Conservation (phyloP, 2,329 filamentous ascomycete genomes). For the Aspergillus versicolor region DNA sequence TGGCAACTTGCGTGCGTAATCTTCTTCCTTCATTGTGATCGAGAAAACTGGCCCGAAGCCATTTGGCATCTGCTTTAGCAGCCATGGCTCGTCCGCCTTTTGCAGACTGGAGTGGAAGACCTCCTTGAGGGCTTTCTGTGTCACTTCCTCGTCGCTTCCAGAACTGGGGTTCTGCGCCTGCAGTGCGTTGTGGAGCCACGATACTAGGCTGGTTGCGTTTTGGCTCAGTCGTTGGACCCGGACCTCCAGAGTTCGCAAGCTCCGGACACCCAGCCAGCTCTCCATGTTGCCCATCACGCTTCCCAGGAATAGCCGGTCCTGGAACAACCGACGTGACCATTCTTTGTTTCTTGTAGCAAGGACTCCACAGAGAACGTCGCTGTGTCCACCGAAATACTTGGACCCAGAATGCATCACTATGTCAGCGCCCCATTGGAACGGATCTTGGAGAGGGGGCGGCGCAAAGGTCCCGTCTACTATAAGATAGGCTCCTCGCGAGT, state of each 20-base stretch:
- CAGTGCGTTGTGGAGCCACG: slow-evolving; percentile 64
- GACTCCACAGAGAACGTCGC: slow-evolving; percentile 87
- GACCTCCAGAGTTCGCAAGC: slow-evolving; percentile 80
- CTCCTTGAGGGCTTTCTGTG: slow-evolving; percentile 57
- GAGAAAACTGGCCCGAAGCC: slow-evolving; percentile 89
- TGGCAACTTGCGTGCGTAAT: slow-evolving; percentile 67
- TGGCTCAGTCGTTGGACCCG: slow-evolving; percentile 74
- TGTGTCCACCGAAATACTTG: slow-evolving; percentile 96
- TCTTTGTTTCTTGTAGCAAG: slow-evolving; percentile 61
- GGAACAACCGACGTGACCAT: slow-evolving; percentile 61
- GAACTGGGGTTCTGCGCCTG: slow-evolving; percentile 37
- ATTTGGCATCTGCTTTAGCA: slow-evolving; percentile 83
- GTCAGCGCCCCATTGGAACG: slow-evolving; percentile 78
- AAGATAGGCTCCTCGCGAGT: slow-evolving; percentile 69
- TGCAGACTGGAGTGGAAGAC: slow-evolving; percentile 82
- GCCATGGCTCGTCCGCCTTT: slow-evolving; percentile 66
- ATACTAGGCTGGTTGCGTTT: slow-evolving; percentile 68
- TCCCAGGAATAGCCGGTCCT: slow-evolving; percentile 75
- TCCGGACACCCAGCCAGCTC: slow-evolving; percentile 86
- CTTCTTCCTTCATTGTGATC: slow-evolving; percentile 62
- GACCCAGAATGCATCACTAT: slow-evolving; percentile 89
- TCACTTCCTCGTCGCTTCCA: slow-evolving; percentile 42
- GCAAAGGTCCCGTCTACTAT: slow-evolving; percentile 91
- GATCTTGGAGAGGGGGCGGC: slow-evolving; percentile 84
- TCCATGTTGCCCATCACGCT: slow-evolving; percentile 86